Percentiles rank a stretch among this genome's conserved stretches.
Evolutionary conservation across 495 filamentous ascomycete species (phyloP).

Genomic region (Sabuloglossum arenarium): DNA sequence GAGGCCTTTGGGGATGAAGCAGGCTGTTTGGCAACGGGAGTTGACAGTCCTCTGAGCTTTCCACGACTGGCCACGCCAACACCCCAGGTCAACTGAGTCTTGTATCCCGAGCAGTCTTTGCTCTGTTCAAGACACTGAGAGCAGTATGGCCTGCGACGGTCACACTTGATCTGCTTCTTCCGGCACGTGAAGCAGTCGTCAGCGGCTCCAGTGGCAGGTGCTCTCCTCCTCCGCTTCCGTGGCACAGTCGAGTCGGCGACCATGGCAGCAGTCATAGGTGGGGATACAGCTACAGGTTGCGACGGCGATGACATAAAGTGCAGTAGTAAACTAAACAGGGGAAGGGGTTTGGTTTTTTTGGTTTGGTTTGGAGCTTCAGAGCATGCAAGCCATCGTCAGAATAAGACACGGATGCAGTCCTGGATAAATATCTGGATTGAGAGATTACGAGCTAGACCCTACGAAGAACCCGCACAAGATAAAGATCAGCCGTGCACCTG

Average conservation of each 20-base stretch:
- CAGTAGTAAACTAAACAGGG: neutral
- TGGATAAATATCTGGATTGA: neutral
- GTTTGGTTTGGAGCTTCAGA: neutral
- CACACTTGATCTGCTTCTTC: constrained; percentile 65
- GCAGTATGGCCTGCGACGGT: constrained; percentile 85
- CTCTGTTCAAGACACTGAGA: constrained; percentile 81
- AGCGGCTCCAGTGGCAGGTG: constrained; percentile 69
- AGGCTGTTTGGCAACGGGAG: constrained; percentile 62
- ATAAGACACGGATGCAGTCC: neutral
- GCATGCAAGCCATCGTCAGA: neutral
- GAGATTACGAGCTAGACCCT: constrained; percentile 1
- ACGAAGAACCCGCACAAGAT: neutral
- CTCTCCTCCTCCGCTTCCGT: constrained; percentile 71
- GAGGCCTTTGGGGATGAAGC: constrained; percentile 24
- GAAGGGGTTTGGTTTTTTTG: neutral
- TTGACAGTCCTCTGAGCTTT: constrained; percentile 73
- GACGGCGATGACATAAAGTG: neutral
- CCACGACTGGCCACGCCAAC: constrained; percentile 92
- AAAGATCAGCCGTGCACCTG: constrained; percentile 3
- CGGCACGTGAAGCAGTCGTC: constrained; percentile 94
- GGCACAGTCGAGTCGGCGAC: neutral
- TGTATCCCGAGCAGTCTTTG: constrained; percentile 91
- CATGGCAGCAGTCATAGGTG: neutral
- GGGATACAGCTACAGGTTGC: neutral
- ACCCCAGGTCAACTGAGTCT: constrained; percentile 94